Percentiles rank a stretch among this genome's conserved stretches.
phyloP scores from a whole-genome alignment of 2,329 filamentous ascomycete species.

The Rhynchosporium graminicola region DNA sequence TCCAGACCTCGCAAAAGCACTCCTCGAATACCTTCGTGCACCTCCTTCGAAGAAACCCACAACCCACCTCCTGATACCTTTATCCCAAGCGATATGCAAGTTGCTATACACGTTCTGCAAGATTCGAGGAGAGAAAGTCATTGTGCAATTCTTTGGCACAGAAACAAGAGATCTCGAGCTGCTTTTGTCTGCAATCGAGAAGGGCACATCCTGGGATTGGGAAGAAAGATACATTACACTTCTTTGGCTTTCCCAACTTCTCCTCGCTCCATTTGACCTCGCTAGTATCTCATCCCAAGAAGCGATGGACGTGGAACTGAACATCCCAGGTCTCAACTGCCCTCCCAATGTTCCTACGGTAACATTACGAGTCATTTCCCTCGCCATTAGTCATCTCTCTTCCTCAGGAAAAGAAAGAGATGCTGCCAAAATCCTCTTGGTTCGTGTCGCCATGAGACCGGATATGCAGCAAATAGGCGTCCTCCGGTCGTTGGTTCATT shows the following conservation, averaged over 20 bases:
- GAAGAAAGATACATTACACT: slow-evolving; percentile 86
- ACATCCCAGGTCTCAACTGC: slow-evolving; percentile 54
- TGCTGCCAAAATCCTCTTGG: slow-evolving; percentile 80
- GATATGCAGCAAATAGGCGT: slow-evolving; percentile 85
- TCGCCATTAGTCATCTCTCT: slow-evolving; percentile 71
- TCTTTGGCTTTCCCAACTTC: slow-evolving; percentile 81
- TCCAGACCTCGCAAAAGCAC: slow-evolving; percentile 72
- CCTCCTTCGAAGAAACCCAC: slow-evolving; percentile 45
- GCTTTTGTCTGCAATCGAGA: slow-evolving; percentile 74
- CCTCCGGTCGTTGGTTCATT: slow-evolving; percentile 65
- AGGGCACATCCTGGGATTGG: slow-evolving; percentile 63
- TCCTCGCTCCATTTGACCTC: slow-evolving; percentile 88
- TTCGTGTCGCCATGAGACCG: slow-evolving; percentile 76
- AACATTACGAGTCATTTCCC: slow-evolving; percentile 66
- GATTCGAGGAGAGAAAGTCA: slow-evolving; percentile 88
- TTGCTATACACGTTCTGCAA: slow-evolving; percentile 93
- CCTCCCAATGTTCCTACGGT: slow-evolving; percentile 67
- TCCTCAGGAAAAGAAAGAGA: slow-evolving; percentile 84
- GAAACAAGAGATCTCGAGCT: slow-evolving; percentile 84
- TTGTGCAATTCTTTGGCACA: slow-evolving; percentile 87
- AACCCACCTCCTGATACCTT: slow-evolving; percentile 38
- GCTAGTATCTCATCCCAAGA: slow-evolving; percentile 73
- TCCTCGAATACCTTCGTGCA: slow-evolving; percentile 65
- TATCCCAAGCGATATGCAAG: slow-evolving; percentile 66
- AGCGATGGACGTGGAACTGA: slow-evolving; percentile 48